Evolutionary conservation across 2,329 filamentous ascomycete genomes (phyloP), one percentile per base, ranked within the genome.

Genomic region (Exophiala alcalophila): DNA sequence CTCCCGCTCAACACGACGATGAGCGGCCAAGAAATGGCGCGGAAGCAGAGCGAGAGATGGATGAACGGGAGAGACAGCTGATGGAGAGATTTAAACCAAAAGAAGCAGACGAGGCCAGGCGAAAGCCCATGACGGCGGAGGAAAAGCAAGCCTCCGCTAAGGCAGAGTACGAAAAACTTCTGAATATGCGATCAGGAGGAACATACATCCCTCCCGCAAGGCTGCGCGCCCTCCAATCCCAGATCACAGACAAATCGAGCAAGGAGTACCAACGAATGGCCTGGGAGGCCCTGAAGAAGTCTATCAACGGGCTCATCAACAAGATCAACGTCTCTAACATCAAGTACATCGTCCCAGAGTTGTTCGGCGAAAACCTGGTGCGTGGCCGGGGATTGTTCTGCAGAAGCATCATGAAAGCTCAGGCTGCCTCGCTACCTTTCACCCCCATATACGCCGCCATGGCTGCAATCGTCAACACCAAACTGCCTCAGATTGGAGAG

Each of bases 191-290:
- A 55, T 95, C 89, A 33, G 92, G 92, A 53, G 92, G 92, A 56
- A 94, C 89, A 16, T 98, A 98, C 63, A 94, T 98, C 49, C 92
- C 92, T 14, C 92, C 92, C 0, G 91, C 91, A 38, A 79, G 88
- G 56, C 73, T 98, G 61, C 81, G 89, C 57, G 91, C 91, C 26
- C 78, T 98, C 49, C 92, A 98, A 70, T 87, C 90, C 39, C 89
- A 95, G 67, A 95, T 98, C 65, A 96, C 89, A 50, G 92, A 98
- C 70, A 95, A 94, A 73, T 83, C 78, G 40, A 94, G 84, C 66
- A 94, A 95, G 67, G 92, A 97, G 69, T 97, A 95, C 63, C 92
- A 97, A 76, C 86, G 92, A 58, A 94, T 98, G 87, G 89, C 90
- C 6, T 98, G 92, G 92, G 92, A 98, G 67, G 91, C 91, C 9